phyloP scores from a whole-genome alignment of 73 alveolate genomes.

The Paraurostyla sp. region DNA sequence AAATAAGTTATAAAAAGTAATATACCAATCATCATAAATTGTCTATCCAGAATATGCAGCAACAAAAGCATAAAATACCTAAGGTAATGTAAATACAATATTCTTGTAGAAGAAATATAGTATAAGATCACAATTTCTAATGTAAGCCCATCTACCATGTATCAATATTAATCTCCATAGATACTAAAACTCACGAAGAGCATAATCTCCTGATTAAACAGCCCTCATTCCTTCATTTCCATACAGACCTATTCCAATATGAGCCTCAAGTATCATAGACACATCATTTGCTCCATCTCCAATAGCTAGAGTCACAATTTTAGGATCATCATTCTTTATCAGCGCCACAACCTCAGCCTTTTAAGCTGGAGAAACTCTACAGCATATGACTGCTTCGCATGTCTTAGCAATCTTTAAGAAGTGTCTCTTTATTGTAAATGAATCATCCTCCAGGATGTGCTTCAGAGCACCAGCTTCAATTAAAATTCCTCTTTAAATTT shows the following conservation, averaged over 20 bases:
- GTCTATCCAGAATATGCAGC: constrained; percentile 62
- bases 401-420: constrained; percentile 70
- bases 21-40: constrained; percentile 77
- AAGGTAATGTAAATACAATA: constrained; percentile 93
- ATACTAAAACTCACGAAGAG: constrained; percentile 93
- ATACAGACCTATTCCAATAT: constrained; percentile 94
- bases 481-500: constrained; percentile 48
- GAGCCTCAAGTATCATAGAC: constrained; percentile 93
- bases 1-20: constrained; percentile 71
- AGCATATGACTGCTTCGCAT: constrained; percentile 83
- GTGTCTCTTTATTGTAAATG: constrained; percentile 14
- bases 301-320: constrained; percentile 82
- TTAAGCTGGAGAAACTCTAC: constrained; percentile 89
- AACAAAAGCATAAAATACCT: constrained; percentile 3
- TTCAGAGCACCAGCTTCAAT: constrained; percentile 73
- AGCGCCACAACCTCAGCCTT: constrained; percentile 89
- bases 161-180: constrained; percentile 88
- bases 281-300: constrained; percentile 98
- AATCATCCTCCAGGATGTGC: constrained; percentile 68
- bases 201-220: constrained; percentile 93
- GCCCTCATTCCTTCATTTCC: constrained; percentile 99
- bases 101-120: constrained; percentile 96
- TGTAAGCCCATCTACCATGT: constrained; percentile 94
- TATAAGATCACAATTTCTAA: constrained; percentile 91
- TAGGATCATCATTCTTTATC: constrained; percentile 82